A percentile compares a stretch with the other conserved stretches of the same genome.
Conservation (phyloP, 176 grass and related monocot genomes). For the Triticum dicoccoides region DNA sequence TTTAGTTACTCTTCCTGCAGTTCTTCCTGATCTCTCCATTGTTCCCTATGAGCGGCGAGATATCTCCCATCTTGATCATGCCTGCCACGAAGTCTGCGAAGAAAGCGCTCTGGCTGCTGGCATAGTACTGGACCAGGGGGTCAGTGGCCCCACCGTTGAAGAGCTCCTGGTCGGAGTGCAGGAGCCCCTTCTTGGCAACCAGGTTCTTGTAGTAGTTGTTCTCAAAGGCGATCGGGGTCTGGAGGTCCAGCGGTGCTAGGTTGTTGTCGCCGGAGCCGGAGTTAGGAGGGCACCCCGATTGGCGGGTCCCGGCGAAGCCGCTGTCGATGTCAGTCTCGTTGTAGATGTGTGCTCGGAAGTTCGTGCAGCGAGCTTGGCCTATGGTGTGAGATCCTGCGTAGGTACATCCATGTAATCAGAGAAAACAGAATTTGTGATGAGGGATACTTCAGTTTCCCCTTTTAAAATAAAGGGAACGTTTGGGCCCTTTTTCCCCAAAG, state of each 20-base stretch:
- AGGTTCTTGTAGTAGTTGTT: slow-evolving; percentile 60
- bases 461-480: background rate
- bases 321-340: slow-evolving; percentile 54
- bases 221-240: slow-evolving; percentile 36
- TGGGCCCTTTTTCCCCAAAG: background rate
- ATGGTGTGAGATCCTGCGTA: slow-evolving; percentile 66
- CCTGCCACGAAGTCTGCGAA: slow-evolving; percentile 45
- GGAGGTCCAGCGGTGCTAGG: slow-evolving; percentile 49
- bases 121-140: slow-evolving; percentile 29
- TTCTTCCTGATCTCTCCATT: slow-evolving; percentile 64
- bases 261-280: slow-evolving; percentile 52
- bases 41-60: slow-evolving; percentile 32
- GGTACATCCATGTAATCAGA: background rate
- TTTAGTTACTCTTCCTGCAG: slow-evolving; percentile 47
- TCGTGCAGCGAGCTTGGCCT: slow-evolving; percentile 55
- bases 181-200: slow-evolving; percentile 28
- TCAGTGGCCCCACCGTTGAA: slow-evolving; percentile 47
- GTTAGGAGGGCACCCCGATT: slow-evolving; percentile 8
- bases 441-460: background rate
- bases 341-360: slow-evolving; percentile 61
- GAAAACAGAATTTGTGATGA: background rate
- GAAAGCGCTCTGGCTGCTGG: slow-evolving; percentile 26
- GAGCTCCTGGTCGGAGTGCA: slow-evolving; percentile 70
- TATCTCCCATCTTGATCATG: slow-evolving; percentile 75
- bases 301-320: slow-evolving; percentile 17